Percentiles rank a stretch among this genome's conserved stretches.
These are phyloP conservation scores for Linnemannia elongata DNA, from an alignment of 192 early-diverging fungal species.

Conservation along the genomic window DNA sequence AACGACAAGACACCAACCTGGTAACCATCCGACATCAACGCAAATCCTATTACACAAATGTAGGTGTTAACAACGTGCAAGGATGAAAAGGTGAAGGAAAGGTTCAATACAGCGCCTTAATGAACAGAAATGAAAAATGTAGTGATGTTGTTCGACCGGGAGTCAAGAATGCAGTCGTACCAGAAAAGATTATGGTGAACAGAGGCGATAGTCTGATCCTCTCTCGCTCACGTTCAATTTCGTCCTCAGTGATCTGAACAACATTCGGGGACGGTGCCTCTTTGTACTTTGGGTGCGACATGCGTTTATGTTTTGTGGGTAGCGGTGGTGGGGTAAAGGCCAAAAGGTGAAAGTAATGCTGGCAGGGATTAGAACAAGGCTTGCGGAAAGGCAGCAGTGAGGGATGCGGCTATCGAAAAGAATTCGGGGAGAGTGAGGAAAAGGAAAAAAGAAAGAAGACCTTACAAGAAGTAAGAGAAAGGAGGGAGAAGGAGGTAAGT, in stretches of 20 bases:
- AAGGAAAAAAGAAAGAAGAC: neutral
- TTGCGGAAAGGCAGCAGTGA: neutral
- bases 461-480: neutral
- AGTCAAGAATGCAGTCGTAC: neutral
- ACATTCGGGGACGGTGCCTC: neutral
- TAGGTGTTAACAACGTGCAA: neutral
- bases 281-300: conserved; percentile 1
- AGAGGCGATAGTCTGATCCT: conserved; percentile 5
- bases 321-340: neutral
- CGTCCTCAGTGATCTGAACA: conserved; percentile 8
- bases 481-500: neutral
- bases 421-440: neutral
- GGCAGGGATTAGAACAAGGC: neutral
- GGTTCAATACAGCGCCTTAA: too few species aligned
- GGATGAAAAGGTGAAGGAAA: too few species aligned
- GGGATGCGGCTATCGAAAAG: neutral
- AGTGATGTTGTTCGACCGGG: too few species aligned
- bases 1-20: conserved; percentile 63
- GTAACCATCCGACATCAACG: conserved; percentile 65
- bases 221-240: neutral
- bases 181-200: conserved; percentile 18
- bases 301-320: neutral
- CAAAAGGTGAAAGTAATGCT: neutral
- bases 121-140: too few species aligned
- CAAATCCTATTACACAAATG: conserved; percentile 27